Conservation (phyloP, 1,139 yeast genomes). For the Torulaspora globosa region DNA sequence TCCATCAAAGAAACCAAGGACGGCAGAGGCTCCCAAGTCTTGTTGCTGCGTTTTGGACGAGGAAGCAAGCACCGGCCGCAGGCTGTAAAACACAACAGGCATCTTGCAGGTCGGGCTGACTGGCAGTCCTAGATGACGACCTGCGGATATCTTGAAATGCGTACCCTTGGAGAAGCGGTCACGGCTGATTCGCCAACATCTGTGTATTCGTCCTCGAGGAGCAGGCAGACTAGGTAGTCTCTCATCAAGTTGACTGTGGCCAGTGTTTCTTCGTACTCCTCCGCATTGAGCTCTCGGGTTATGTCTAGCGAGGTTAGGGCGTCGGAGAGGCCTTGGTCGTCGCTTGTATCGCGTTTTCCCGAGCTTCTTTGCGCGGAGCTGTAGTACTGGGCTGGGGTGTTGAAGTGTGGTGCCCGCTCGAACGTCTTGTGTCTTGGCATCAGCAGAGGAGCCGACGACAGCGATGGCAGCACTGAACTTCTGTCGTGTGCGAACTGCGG, state of each 20-base stretch:
- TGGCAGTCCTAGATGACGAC: conserved; percentile 5
- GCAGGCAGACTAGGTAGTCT: conserved; percentile 31
- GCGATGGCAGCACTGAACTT: conserved; percentile 11
- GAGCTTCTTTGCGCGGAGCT: conserved; percentile 29
- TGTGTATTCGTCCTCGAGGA: conserved; percentile 30
- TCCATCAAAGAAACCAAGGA: neutral
- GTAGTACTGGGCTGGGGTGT: conserved; percentile 15
- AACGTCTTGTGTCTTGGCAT: conserved; percentile 16
- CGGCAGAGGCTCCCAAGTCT: too few species aligned
- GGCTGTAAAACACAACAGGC: too few species aligned
- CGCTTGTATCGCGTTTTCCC: conserved; percentile 11
- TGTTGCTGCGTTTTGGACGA: too few species aligned
- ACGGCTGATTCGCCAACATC: neutral
- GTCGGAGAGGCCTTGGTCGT: conserved; percentile 7
- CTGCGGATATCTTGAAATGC: conserved; percentile 13
- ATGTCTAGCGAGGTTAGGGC: conserved; percentile 5
- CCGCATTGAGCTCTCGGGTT: conserved; percentile 12
- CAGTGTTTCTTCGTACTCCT: conserved; percentile 12
- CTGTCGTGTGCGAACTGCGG: conserved; percentile 6
- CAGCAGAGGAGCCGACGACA: conserved; percentile 16
- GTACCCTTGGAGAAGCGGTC: neutral
- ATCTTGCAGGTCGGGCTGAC: too few species aligned
- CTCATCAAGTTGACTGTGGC: conserved; percentile 27
- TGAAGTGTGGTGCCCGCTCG: conserved; percentile 17
- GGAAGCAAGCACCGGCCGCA: too few species aligned